Evolutionary conservation across 129 eudicot genomes (phyloP), one percentile per base, ranked within the genome.

Genomic region (Pulicaria dysenterica): DNA sequence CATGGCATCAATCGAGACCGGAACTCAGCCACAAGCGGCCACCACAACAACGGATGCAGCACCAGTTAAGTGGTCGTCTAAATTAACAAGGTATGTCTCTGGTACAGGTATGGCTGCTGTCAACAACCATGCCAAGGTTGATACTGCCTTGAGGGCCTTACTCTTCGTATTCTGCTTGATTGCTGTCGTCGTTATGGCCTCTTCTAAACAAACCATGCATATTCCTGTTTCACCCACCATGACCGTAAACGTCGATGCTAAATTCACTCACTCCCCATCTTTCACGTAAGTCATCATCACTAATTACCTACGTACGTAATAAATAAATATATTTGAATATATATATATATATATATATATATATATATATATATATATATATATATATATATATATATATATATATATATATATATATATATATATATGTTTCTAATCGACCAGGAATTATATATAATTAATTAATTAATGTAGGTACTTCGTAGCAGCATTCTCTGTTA

Each of bases 401-500:
- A n/a, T n/a, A n/a, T n/a, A n/a, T n/a, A n/a, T n/a, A n/a, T n/a
- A n/a, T n/a, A n/a, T n/a, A n/a, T n/a, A n/a, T n/a, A n/a, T n/a
- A n/a, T n/a, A n/a, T n/a, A n/a, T n/a, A n/a, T n/a, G n/a, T n/a
- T n/a, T n/a, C n/a, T n/a, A n/a, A n/a, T n/a, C n/a, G n/a, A n/a
- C n/a, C n/a, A n/a, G n/a, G n/a, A n/a, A n/a, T n/a, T n/a, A n/a
- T n/a, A n/a, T 14, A 39, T 2, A 8, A 16, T 40, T 45, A 12
- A 3, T 58, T 44, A 45, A 7, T 6, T 40, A 46, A 58, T 59
- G 36, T 77, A 91, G 97, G 81, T 91, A 84, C 86, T 85, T 87
- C 7, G 80, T 82, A 13, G 82, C 80, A 67, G 89, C 89, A 69
- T 79, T 85, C 56, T 81, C 97, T 0, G 82, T 82, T 40, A 69